Conservation (phyloP, 768 basidiomycete genomes). For the Psilocybe tampanensis region DNA sequence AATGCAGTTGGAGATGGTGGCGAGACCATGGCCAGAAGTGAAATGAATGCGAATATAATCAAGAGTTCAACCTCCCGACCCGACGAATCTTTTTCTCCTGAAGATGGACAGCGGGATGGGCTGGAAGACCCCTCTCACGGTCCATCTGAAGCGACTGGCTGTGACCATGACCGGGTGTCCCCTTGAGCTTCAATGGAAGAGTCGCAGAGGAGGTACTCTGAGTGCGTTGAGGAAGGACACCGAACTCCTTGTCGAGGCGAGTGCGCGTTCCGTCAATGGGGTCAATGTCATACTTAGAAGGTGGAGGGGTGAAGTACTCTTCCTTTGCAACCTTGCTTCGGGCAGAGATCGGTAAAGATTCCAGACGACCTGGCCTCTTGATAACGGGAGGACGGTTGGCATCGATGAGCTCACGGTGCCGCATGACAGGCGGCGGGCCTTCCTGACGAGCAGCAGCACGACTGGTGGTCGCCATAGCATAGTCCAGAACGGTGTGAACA, state of each 20-base stretch:
- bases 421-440: background rate
- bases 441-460: background rate
- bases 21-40: no score
- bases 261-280: background rate
- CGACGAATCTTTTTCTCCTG: background rate
- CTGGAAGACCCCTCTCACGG: background rate
- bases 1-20: no score
- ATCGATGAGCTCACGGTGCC: background rate
- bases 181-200: background rate
- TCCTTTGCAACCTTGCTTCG: background rate
- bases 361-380: background rate
- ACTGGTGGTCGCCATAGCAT: background rate
- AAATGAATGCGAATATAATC: background rate
- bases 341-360: background rate
- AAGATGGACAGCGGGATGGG: background rate
- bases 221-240: background rate
- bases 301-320: background rate
- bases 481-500: background rate
- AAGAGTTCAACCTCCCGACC: background rate
- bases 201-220: background rate
- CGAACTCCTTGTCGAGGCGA: background rate
- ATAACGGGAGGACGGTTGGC: background rate
- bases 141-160: background rate
- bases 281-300: background rate
- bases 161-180: background rate